Percentiles rank a stretch among this genome's conserved stretches.
phyloP scores from a whole-genome alignment of 768 basidiomycete species.

The Suillus luteus region DNA sequence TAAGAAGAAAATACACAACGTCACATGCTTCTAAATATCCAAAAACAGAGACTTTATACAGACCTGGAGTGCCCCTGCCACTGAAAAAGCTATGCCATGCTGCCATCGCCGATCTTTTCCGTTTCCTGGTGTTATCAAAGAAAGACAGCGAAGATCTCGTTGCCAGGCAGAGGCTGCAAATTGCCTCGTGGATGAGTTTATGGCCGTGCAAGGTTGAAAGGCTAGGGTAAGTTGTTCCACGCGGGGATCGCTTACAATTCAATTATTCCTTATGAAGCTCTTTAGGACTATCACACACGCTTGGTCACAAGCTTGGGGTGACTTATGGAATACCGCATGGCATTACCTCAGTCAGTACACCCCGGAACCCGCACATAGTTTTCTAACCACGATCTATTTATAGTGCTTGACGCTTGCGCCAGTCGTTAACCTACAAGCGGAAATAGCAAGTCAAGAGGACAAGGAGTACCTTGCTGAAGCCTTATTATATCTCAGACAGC shows the following conservation, averaged over 20 bases:
- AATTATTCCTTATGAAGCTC: conserved; percentile 39
- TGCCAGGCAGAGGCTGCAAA: conserved; percentile 65
- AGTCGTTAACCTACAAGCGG: conserved; percentile 59
- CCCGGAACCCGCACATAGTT: neutral
- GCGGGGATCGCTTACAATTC: neutral
- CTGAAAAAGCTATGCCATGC: conserved; percentile 65
- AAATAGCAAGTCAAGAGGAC: conserved; percentile 58
- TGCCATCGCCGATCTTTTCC: conserved; percentile 72
- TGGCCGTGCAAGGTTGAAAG: conserved; percentile 65
- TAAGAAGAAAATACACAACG: conserved; percentile 29
- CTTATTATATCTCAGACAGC: conserved; percentile 58
- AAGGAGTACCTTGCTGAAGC: conserved; percentile 59
- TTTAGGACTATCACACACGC: conserved; percentile 73
- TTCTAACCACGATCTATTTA: conserved; percentile 10
- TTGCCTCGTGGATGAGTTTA: conserved; percentile 81
- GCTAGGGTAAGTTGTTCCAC: conserved; percentile 45
- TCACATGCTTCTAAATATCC: conserved; percentile 5
- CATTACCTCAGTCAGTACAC: conserved; percentile 68
- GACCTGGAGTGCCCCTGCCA: conserved; percentile 54
- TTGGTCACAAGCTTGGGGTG: conserved; percentile 76
- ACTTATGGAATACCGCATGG: conserved; percentile 78
- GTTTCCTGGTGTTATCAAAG: conserved; percentile 67
- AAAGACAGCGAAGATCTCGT: conserved; percentile 56
- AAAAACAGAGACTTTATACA: conserved; percentile 56
- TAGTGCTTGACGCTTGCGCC: conserved; percentile 75